These are phyloP conservation scores for Thymus mandschuricus DNA, from an alignment of 257 asterid genomes.

Conservation along the genomic window DNA sequence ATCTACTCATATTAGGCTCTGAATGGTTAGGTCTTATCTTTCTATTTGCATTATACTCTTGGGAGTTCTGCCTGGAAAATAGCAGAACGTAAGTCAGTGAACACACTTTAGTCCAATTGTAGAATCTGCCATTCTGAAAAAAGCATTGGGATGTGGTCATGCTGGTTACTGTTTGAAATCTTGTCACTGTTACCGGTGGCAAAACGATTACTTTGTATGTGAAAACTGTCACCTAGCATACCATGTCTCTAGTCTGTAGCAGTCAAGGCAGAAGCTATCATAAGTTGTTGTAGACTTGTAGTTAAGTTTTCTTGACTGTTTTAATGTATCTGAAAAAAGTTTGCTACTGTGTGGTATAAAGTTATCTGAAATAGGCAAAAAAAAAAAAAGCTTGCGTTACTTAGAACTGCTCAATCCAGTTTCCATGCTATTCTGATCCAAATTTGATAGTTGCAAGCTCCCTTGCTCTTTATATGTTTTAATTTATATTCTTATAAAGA, in stretches of 20 bases:
- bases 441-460: background rate
- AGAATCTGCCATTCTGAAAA: slow-evolving; percentile 5
- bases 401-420: background rate
- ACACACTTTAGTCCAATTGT: background rate
- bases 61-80: slow-evolving; percentile 7
- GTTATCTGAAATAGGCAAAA: background rate
- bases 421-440: background rate
- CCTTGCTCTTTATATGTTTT: background rate
- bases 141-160: background rate
- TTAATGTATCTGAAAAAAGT: no score
- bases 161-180: no score
- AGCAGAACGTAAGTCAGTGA: background rate
- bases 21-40: background rate
- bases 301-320: no score
- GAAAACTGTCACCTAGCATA: no score
- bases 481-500: background rate
- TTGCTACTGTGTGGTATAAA: background rate
- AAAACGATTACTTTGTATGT: no score
- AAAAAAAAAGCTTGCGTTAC: background rate
- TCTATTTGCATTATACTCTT: no score
- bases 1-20: background rate
- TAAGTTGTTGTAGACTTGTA: no score
- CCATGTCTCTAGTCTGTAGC: no score
- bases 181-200: no score
- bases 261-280: no score